These are phyloP conservation scores for Ophiostoma quercus DNA, from an alignment of 2,329 filamentous ascomycete species.

Conservation along the genomic window DNA sequence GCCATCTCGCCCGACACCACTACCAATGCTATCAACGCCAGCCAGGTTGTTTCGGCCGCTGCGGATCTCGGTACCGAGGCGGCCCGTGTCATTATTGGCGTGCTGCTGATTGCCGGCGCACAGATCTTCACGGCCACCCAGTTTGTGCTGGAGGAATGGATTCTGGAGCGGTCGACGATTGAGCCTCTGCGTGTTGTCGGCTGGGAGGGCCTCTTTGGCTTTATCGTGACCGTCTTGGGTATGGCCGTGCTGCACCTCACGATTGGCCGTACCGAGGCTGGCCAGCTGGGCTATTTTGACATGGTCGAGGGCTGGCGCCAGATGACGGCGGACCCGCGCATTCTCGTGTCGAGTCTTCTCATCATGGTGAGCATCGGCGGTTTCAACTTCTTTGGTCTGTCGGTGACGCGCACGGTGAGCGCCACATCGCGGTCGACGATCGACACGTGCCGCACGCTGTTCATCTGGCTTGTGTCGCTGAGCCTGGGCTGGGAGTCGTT, in stretches of 20 bases:
- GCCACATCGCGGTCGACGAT: slow-evolving; percentile 94
- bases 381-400: slow-evolving; percentile 98
- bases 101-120: slow-evolving; percentile 84
- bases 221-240: slow-evolving; percentile 67
- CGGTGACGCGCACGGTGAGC: slow-evolving; percentile 81
- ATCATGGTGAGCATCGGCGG: slow-evolving; percentile 99
- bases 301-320: slow-evolving; percentile 78
- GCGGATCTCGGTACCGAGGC: slow-evolving; percentile 44
- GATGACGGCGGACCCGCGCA: slow-evolving; percentile 63
- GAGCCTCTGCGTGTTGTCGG: slow-evolving; percentile 88
- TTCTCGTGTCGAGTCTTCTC: slow-evolving; percentile 72
- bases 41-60: slow-evolving; percentile 26
- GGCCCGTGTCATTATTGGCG: slow-evolving; percentile 69
- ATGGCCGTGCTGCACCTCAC: slow-evolving; percentile 76
- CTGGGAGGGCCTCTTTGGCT: slow-evolving; percentile 93
- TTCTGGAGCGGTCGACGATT: slow-evolving; percentile 60
- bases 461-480: slow-evolving; percentile 95
- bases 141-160: slow-evolving; percentile 92
- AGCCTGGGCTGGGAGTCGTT: slow-evolving; percentile 94
- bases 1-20: slow-evolving; percentile 69
- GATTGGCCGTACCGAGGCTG: slow-evolving; percentile 68
- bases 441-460: slow-evolving; percentile 92
- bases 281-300: slow-evolving; percentile 82
- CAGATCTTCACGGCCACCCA: slow-evolving; percentile 97
- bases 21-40: slow-evolving; percentile 29